phyloP scores from a whole-genome alignment of 1,139 yeast species.

The Pichia inconspicua region DNA sequence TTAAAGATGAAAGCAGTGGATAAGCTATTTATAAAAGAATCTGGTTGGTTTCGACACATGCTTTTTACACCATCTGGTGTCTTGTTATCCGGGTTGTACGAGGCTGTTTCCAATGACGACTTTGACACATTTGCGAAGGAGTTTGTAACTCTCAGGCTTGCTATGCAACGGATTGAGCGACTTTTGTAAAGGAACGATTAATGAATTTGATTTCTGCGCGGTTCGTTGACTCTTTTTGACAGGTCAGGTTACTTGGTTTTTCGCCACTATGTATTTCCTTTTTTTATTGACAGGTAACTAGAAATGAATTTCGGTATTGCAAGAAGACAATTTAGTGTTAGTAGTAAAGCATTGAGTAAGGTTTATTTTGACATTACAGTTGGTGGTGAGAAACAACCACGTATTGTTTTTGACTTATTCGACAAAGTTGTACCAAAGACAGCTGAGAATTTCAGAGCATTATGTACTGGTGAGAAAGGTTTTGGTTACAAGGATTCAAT shows the following conservation, averaged over 20 bases:
- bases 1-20: conserved; percentile 48
- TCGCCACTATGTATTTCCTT: conserved; percentile 8
- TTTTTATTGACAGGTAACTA: too few species aligned
- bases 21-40: conserved; percentile 27
- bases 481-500: conserved; percentile 51
- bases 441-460: conserved; percentile 56
- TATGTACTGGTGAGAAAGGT: conserved; percentile 58
- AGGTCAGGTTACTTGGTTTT: too few species aligned
- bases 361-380: conserved; percentile 76
- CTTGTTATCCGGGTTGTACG: conserved; percentile 33
- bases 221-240: too few species aligned
- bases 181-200: too few species aligned
- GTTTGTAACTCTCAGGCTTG: conserved; percentile 10
- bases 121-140: conserved; percentile 21
- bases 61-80: conserved; percentile 34
- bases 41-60: conserved; percentile 37
- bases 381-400: conserved; percentile 41
- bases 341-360: conserved; percentile 32
- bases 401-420: conserved; percentile 38
- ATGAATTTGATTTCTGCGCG: too few species aligned
- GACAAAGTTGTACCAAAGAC: conserved; percentile 57
- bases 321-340: conserved; percentile 35
- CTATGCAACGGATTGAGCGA: conserved; percentile 1
- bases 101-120: conserved; percentile 30
- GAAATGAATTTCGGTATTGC: conserved; percentile 19